phyloP scores from a whole-genome alignment of 306 rosid species.

The Morella rubra region DNA sequence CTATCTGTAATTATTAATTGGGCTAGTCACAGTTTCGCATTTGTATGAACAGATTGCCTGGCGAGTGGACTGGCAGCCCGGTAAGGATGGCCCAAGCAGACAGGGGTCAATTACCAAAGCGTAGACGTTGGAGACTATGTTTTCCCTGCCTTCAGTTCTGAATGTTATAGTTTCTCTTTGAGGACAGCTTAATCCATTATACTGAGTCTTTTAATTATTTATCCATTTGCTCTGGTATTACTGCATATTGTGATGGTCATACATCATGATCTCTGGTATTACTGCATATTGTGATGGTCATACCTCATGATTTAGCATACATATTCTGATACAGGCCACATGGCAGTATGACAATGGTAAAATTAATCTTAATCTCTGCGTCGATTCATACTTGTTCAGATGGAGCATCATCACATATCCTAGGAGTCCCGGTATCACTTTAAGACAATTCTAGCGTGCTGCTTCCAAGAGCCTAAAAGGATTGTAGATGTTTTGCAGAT shows the following conservation, averaged over 20 bases:
- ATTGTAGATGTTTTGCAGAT: no score
- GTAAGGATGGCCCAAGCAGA: conserved; percentile 64
- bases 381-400: no score
- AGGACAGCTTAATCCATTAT: neutral
- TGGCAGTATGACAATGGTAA: neutral
- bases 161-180: conserved; percentile 1
- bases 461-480: no score
- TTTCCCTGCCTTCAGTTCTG: conserved; percentile 51
- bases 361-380: no score
- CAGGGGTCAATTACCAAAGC: conserved; percentile 27
- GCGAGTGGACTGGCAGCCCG: conserved; percentile 87
- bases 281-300: neutral
- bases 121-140: conserved; percentile 30
- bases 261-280: neutral
- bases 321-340: no score
- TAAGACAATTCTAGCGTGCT: no score
- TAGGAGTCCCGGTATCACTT: no score
- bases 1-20: neutral
- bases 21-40: conserved; percentile 10
- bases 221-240: neutral
- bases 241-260: neutral
- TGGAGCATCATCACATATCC: no score
- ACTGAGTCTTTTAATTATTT: neutral
- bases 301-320: no score
- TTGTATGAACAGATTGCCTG: conserved; percentile 47